Evolutionary conservation across 2,329 filamentous ascomycete species (phyloP).

Genomic region (Knufia petricola): DNA sequence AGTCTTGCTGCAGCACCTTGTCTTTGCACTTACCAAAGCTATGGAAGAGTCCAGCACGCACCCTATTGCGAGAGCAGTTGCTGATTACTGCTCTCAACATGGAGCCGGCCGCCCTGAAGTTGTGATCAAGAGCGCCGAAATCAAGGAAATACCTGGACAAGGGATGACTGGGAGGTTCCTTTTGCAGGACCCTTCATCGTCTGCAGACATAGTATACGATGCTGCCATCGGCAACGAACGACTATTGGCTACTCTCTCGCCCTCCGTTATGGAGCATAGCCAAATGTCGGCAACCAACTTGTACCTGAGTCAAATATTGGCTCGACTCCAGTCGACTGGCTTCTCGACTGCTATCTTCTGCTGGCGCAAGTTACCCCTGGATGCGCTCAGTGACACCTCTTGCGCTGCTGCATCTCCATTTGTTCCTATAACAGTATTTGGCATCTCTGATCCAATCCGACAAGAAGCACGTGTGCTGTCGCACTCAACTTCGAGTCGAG

Average conservation of each 20-base stretch:
- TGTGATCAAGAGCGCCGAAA: constrained; percentile 27
- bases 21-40: constrained; percentile 39
- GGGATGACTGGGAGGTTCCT: constrained; percentile 46
- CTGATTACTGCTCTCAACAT: constrained; percentile 35
- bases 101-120: constrained; percentile 5
- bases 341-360: constrained; percentile 38
- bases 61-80: constrained; percentile 48
- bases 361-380: constrained; percentile 23
- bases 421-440: constrained; percentile 54
- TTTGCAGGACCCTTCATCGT: constrained; percentile 19
- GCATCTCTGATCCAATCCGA: constrained; percentile 72
- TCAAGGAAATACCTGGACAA: constrained; percentile 48
- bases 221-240: constrained; percentile 49
- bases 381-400: constrained; percentile 6
- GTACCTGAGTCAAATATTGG: constrained; percentile 26
- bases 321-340: constrained; percentile 32
- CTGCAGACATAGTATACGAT: constrained; percentile 29
- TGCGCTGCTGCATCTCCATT: constrained; percentile 19
- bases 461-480: constrained; percentile 62
- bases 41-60: constrained; percentile 51
- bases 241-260: constrained; percentile 29
- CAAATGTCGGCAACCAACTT: constrained; percentile 27
- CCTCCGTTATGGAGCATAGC: constrained; percentile 2
- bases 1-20: constrained; percentile 18
- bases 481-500: too few species aligned